These are phyloP conservation scores for Spathaspora arborariae DNA, from an alignment of 805 yeast species.

Conservation along the genomic window DNA sequence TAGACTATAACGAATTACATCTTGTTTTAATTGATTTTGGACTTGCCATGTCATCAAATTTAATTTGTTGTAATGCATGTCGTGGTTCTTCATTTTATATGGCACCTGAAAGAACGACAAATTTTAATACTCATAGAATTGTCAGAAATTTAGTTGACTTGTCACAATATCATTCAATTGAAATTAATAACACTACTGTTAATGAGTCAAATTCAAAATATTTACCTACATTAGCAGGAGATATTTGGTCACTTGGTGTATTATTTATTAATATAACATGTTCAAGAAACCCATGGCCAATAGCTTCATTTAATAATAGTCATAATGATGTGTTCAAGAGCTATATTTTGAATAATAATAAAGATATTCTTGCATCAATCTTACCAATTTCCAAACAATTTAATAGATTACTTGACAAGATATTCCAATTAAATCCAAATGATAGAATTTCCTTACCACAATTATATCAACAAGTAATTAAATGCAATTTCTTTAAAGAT, in stretches of 20 bases:
- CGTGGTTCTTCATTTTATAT: constrained; percentile 87
- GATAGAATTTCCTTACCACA: constrained; percentile 40
- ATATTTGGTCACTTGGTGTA: constrained; percentile 79
- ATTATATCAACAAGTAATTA: constrained; percentile 36
- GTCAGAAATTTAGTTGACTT: constrained; percentile 28
- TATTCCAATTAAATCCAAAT: constrained; percentile 46
- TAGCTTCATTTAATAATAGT: constrained; percentile 60
- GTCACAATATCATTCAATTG: constrained; percentile 19
- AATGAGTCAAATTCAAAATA: constrained; percentile 25
- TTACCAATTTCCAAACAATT: constrained; percentile 70
- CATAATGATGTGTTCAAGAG: constrained; percentile 53
- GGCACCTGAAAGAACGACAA: constrained; percentile 82
- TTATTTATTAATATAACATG: constrained; percentile 77
- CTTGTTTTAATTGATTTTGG: constrained; percentile 86
- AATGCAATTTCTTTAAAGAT: constrained; percentile 30
- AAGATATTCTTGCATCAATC: constrained; percentile 53
- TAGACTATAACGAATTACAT: constrained; percentile 46
- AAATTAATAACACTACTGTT: constrained; percentile 13
- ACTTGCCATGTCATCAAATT: constrained; percentile 60
- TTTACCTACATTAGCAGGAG: constrained; percentile 73
- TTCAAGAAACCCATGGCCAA: constrained; percentile 87
- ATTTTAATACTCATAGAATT: constrained; percentile 31
- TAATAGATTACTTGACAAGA: constrained; percentile 45
- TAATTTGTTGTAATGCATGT: constrained; percentile 65
- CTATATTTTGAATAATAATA: constrained; percentile 53